Percentiles rank a stretch among this genome's conserved stretches.
phyloP scores from a whole-genome alignment of 176 grass and related monocot species.

The Lolium perenne region DNA sequence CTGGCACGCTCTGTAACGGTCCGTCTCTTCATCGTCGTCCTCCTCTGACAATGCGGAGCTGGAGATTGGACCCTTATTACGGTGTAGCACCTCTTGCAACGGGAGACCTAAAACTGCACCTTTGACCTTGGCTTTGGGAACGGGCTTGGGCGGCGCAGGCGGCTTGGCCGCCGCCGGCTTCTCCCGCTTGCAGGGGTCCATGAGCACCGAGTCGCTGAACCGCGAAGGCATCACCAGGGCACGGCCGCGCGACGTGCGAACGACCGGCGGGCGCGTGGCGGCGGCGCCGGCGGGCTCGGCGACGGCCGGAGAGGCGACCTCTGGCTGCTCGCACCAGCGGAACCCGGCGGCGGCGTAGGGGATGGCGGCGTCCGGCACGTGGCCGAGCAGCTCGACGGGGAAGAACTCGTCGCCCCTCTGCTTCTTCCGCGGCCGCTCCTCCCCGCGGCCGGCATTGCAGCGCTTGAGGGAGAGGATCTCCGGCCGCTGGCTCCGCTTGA shows the following conservation, averaged over 20 bases:
- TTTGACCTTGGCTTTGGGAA: constrained; percentile 35
- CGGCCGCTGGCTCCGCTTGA: constrained; percentile 81
- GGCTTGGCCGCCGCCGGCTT: constrained; percentile 43
- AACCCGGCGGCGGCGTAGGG: constrained; percentile 69
- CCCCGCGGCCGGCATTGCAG: constrained; percentile 76
- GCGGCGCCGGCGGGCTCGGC: constrained; percentile 24
- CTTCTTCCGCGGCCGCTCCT: constrained; percentile 57
- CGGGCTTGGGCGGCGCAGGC: constrained; percentile 32
- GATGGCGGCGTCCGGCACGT: constrained; percentile 60
- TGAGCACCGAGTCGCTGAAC: constrained; percentile 91
- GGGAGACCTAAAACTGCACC: constrained; percentile 10
- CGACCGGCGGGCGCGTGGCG: constrained; percentile 60
- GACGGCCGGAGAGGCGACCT: constrained; percentile 33
- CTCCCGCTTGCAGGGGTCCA: constrained; percentile 92
- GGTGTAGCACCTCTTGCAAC: constrained; percentile 39
- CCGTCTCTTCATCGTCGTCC: constrained; percentile 56
- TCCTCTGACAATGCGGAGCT: constrained; percentile 47
- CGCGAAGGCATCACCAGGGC: constrained; percentile 76
- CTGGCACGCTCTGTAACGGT: constrained; percentile 49
- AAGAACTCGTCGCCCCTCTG: constrained; percentile 71
- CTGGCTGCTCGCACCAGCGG: constrained; percentile 42
- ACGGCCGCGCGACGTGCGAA: constrained; percentile 80
- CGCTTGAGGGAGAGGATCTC: constrained; percentile 76
- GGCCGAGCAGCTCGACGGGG: constrained; percentile 84
- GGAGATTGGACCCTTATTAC: constrained; percentile 38